A percentile compares a stretch with the other conserved stretches of the same genome.
phyloP scores from a whole-genome alignment of 331 rosid species.

The Telfairia occidentalis region DNA sequence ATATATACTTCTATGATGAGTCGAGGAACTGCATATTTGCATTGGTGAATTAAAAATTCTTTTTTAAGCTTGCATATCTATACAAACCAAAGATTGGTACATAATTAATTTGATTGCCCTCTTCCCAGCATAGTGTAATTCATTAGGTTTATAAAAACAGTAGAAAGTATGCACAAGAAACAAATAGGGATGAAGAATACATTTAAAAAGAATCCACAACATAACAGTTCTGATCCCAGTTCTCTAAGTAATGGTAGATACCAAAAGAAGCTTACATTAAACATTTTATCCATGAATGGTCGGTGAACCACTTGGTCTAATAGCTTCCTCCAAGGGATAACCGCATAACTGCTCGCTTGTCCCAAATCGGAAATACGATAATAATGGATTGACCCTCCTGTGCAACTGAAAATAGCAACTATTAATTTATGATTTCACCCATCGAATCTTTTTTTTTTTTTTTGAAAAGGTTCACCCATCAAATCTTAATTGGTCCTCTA shows the following conservation, averaged over 20 bases:
- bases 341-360: neutral
- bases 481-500: too few relatives aligned
- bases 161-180: neutral
- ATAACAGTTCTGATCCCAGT: neutral
- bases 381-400: neutral
- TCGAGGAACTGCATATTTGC: neutral
- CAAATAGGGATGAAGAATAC: neutral
- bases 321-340: neutral
- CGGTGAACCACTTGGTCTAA: neutral
- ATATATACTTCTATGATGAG: neutral
- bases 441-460: too few relatives aligned
- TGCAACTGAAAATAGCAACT: neutral
- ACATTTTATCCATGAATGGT: neutral
- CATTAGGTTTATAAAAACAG: neutral
- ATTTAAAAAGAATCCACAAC: neutral
- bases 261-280: slow-evolving; percentile 4
- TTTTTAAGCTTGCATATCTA: neutral
- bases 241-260: neutral
- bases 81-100: neutral
- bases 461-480: neutral
- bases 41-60: neutral
- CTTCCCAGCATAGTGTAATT: neutral
- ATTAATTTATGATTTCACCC: neutral
- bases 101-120: neutral
- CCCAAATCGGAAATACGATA: neutral